phyloP scores from a whole-genome alignment of 2,329 filamentous ascomycete species.

The Emericellopsis cladophorae region DNA sequence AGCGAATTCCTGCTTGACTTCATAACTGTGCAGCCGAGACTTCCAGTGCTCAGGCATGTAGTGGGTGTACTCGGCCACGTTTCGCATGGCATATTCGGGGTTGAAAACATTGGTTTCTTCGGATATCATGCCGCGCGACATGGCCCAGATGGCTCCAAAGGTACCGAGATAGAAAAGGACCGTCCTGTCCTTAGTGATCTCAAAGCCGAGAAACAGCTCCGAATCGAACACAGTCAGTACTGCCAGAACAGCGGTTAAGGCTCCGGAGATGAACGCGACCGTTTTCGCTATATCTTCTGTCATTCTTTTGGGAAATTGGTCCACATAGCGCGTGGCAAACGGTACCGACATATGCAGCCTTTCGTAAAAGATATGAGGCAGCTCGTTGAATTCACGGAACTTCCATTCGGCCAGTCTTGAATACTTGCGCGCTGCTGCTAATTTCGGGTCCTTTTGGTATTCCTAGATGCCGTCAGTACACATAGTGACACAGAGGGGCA shows the following conservation, averaged over 20 bases:
- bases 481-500: background rate
- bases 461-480: conserved; percentile 40
- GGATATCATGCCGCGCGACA: conserved; percentile 70
- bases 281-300: conserved; percentile 76
- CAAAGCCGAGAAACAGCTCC: conserved; percentile 82
- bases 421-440: conserved; percentile 73
- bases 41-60: conserved; percentile 87
- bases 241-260: conserved; percentile 74
- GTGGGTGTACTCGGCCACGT: conserved; percentile 86
- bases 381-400: conserved; percentile 94
- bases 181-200: conserved; percentile 78
- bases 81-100: conserved; percentile 75
- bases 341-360: conserved; percentile 90
- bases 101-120: conserved; percentile 86
- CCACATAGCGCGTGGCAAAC: conserved; percentile 81
- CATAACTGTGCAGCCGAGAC: conserved; percentile 79
- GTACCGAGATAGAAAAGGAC: conserved; percentile 84
- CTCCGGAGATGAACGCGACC: conserved; percentile 76
- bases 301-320: conserved; percentile 94
- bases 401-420: conserved; percentile 95
- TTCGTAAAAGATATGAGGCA: conserved; percentile 82
- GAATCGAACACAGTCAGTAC: conserved; percentile 79
- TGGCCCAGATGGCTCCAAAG: conserved; percentile 71
- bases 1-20: conserved; percentile 84
- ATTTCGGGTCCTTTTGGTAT: conserved; percentile 85